Conservation (phyloP, 768 basidiomycete genomes). For the Lyophyllum decastes region DNA sequence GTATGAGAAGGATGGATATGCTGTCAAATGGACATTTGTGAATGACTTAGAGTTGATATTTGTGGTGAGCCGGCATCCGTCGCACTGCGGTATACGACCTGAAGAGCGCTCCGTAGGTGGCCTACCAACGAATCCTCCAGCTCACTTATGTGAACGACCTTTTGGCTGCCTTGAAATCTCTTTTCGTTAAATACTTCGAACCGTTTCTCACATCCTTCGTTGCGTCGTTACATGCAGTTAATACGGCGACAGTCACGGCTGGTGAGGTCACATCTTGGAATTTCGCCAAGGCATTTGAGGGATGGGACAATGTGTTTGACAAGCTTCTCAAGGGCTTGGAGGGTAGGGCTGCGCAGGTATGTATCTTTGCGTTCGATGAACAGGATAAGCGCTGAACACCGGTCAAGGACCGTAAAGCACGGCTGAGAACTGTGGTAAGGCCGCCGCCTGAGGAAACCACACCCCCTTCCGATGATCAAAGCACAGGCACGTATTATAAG, state of each 20-base stretch:
- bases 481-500: slow-evolving; percentile 45
- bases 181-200: slow-evolving; percentile 87
- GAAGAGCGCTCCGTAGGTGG: slow-evolving; percentile 56
- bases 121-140: slow-evolving; percentile 95
- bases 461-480: slow-evolving; percentile 62
- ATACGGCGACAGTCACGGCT: slow-evolving; percentile 42
- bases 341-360: slow-evolving; percentile 70
- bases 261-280: slow-evolving; percentile 56
- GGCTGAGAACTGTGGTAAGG: slow-evolving; percentile 47
- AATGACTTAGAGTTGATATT: slow-evolving; percentile 97
- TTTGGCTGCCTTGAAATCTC: slow-evolving; percentile 71
- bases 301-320: slow-evolving; percentile 84
- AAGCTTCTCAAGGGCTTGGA: slow-evolving; percentile 73
- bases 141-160: slow-evolving; percentile 93
- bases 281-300: slow-evolving; percentile 68
- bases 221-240: slow-evolving; percentile 73
- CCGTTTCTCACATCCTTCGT: slow-evolving; percentile 84
- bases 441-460: slow-evolving; percentile 38
- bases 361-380: slow-evolving; percentile 13
- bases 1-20: slow-evolving; percentile 93
- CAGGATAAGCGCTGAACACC: slow-evolving; percentile 1
- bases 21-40: slow-evolving; percentile 91
- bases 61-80: slow-evolving; percentile 60
- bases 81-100: slow-evolving; percentile 7
- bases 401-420: slow-evolving; percentile 69